Percentiles rank a stretch among this genome's conserved stretches.
Conservation (phyloP, 495 filamentous ascomycete genomes). For the Hypoxylon intermedium region DNA sequence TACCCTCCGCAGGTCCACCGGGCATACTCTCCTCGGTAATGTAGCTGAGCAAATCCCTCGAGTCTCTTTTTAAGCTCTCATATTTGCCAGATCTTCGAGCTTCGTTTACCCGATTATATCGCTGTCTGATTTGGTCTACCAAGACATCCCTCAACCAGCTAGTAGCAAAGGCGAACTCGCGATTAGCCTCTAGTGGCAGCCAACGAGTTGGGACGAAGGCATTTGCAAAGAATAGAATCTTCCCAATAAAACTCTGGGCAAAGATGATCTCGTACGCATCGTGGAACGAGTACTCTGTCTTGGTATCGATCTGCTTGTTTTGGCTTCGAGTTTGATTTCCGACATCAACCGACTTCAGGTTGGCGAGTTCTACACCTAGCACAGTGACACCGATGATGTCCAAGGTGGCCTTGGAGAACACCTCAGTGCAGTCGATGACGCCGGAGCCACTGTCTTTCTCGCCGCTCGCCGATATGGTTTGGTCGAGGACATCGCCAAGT, state of each 20-base stretch:
- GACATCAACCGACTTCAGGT: conserved; percentile 51
- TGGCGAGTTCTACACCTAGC: conserved; percentile 69
- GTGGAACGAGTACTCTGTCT: conserved; percentile 29
- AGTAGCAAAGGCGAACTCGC: conserved; percentile 20
- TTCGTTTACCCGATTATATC: conserved; percentile 8
- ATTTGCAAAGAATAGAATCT: conserved; percentile 40
- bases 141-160: conserved; percentile 18
- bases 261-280: conserved; percentile 31
- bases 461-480: conserved; percentile 1
- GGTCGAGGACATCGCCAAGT: conserved; percentile 11
- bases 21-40: conserved; percentile 33
- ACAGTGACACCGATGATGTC: conserved; percentile 73
- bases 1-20: conserved; percentile 34
- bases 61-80: conserved; percentile 2
- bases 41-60: conserved; percentile 29
- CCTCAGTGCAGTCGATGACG: conserved; percentile 7
- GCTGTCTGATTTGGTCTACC: conserved; percentile 14
- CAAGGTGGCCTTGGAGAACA: conserved; percentile 54
- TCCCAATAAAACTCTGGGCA: conserved; percentile 31
- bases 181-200: conserved; percentile 34
- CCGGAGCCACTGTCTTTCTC: not conserved
- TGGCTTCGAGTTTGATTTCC: not conserved
- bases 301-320: not conserved
- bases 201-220: conserved; percentile 28
- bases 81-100: not conserved